Evolutionary conservation across 2,329 filamentous ascomycete genomes (phyloP).

Genomic region (Dothidotthia symphoricarpi): DNA sequence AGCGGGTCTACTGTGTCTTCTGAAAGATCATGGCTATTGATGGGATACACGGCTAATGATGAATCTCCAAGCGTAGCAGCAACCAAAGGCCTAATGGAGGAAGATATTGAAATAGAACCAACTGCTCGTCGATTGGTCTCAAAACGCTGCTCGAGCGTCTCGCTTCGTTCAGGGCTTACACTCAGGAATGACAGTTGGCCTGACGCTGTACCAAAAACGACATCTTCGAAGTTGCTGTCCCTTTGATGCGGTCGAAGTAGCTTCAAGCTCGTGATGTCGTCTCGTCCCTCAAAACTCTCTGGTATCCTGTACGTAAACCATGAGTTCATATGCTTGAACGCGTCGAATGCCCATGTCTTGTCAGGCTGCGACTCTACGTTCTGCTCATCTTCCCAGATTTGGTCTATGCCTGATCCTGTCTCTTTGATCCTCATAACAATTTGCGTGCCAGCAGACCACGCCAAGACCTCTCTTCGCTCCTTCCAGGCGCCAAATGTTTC

Average conservation of each 20-base stretch:
- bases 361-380: constrained; percentile 8
- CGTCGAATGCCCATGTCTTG: constrained; percentile 29
- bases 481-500: constrained; percentile 41
- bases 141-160: constrained; percentile 30
- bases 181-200: constrained; percentile 48
- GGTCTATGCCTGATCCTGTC: constrained; percentile 33
- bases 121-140: constrained; percentile 47
- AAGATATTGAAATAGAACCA: constrained; percentile 50
- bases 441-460: constrained; percentile 61
- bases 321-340: constrained; percentile 35
- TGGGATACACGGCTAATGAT: constrained; percentile 48
- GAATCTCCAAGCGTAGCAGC: constrained; percentile 53
- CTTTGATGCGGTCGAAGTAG: constrained; percentile 49
- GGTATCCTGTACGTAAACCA: constrained; percentile 57
- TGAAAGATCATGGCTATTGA: constrained; percentile 25
- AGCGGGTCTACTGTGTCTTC: constrained; percentile 23
- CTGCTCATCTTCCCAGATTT: constrained; percentile 21
- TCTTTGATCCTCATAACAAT: constrained; percentile 53
- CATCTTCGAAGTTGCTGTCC: constrained; percentile 41
- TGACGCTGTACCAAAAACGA: constrained; percentile 58
- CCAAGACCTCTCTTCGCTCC: constrained; percentile 56
- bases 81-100: constrained; percentile 45
- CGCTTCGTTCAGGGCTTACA: constrained; percentile 12
- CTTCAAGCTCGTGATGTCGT: constrained; percentile 60
- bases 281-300: constrained; percentile 51